Evolutionary conservation across 2,329 filamentous ascomycete species (phyloP), one percentile per base, ranked within the genome.

Genomic region (Pseudogymnoascus sp.): DNA sequence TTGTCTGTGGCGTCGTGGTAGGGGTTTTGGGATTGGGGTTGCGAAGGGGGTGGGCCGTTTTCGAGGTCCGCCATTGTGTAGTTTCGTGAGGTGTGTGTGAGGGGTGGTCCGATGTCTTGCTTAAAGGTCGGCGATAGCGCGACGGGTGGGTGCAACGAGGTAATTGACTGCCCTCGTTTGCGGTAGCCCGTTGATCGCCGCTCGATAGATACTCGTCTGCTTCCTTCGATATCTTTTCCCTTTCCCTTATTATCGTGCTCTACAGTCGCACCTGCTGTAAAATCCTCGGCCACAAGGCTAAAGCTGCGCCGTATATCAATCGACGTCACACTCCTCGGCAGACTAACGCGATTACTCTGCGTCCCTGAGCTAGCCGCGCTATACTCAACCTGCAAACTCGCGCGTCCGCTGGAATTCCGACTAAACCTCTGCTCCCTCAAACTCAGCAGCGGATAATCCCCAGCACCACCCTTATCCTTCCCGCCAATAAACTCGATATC

Each of bases 351-450:
- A 65, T 71, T 64, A 55, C 42, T 69, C 25, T 52, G 45, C n/a
- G 67, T 68, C 14, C 65, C 67, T 19, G 62, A 63, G 22, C 68
- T 69, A 65, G 70, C 71, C 22, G 69, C 69, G 66, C 77, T 80
- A 66, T 76, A 76, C 68, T 82, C 79, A 62, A 81, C 77, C 63
- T 77, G 71, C 60, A 80, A 69, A 67, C 78, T 80, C 39, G 67
- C 70, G 39, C 71, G 76, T 16, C 77, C 76, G 45, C 72, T 74
- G 4, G 38, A 80, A 67, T 81, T 75, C 62, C 81, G 75, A 68
- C 78, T 84, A 65, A 79, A 79, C 67, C 80, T 79, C 66, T 79
- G 81, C 71, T 85, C 81, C 22, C 82, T 80, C 58, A 86, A 76
- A 35, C 80, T 82, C 64, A 86, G 75, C 49, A 86, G 76, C 30